Conservation (phyloP, 371 early-diverging fungal species). For the Coemansia sp. region DNA sequence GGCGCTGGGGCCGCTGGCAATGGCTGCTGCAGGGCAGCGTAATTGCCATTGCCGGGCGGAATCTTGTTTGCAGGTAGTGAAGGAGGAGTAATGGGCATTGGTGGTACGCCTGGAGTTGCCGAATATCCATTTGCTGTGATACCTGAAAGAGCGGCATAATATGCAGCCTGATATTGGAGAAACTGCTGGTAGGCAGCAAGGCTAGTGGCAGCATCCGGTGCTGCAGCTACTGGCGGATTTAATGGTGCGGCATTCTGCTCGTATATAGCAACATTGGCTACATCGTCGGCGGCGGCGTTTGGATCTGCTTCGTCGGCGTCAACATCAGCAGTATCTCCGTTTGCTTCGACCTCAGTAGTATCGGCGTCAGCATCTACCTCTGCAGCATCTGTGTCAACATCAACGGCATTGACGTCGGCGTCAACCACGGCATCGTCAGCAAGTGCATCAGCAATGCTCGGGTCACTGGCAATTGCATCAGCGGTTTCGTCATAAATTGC, state of each 20-base stretch:
- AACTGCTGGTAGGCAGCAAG: neutral
- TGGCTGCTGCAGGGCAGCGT: neutral
- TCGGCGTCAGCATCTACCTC: neutral
- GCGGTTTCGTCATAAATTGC: constrained; percentile 23
- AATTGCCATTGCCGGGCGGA: neutral
- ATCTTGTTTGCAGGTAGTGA: neutral
- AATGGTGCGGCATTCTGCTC: neutral
- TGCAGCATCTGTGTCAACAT: neutral
- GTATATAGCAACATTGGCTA: neutral
- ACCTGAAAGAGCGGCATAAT: neutral
- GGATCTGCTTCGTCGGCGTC: neutral
- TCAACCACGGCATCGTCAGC: neutral
- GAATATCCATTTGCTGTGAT: neutral
- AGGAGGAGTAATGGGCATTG: neutral
- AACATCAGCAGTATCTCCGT: neutral
- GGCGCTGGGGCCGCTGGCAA: neutral
- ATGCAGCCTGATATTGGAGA: neutral
- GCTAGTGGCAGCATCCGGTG: neutral
- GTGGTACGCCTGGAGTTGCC: neutral
- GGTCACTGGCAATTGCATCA: neutral
- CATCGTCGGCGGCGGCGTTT: neutral
- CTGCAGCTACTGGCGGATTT: neutral
- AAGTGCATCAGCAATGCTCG: neutral
- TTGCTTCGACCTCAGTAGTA: neutral
- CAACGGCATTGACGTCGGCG: neutral